A percentile compares a stretch with the other conserved stretches of the same genome.
These are phyloP conservation scores for Heliamphora exappendiculata DNA, from an alignment of 148 eudicot genomes.

Conservation along the genomic window DNA sequence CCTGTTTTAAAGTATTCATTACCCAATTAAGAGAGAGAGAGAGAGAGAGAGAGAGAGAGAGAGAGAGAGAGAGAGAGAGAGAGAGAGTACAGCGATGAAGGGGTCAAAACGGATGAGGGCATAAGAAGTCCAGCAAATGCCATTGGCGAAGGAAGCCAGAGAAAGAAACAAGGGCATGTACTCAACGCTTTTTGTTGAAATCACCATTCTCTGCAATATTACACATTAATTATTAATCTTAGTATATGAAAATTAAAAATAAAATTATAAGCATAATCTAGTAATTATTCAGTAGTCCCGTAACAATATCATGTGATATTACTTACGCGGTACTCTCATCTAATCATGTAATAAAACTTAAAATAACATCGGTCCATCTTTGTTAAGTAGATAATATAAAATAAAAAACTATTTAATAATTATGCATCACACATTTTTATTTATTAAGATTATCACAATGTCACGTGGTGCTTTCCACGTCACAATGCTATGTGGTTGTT, in stretches of 20 bases:
- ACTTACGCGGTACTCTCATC: no score
- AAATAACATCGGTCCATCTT: no score
- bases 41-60: constrained; percentile 6
- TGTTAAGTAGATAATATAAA: no score
- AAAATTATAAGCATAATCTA: neutral
- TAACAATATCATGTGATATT: no score
- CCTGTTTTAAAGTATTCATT: no score
- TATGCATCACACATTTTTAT: no score
- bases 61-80: constrained; percentile 9
- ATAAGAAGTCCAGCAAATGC: constrained; percentile 67
- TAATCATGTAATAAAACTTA: no score
- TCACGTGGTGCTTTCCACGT: no score
- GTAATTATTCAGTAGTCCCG: no score
- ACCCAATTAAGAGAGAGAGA: neutral
- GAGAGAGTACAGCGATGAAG: constrained; percentile 46
- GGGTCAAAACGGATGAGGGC: constrained; percentile 67
- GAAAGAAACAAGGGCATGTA: constrained; percentile 78
- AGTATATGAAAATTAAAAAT: neutral
- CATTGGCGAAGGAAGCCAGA: constrained; percentile 69
- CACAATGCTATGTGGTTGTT: no score
- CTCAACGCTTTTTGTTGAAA: constrained; percentile 75
- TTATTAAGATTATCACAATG: no score
- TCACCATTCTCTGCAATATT: constrained; percentile 67
- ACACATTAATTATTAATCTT: neutral
- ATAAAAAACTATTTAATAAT: no score